A percentile compares a stretch with the other conserved stretches of the same genome.
phyloP scores from a whole-genome alignment of 306 rosid species.

The Luffa acutangula region DNA sequence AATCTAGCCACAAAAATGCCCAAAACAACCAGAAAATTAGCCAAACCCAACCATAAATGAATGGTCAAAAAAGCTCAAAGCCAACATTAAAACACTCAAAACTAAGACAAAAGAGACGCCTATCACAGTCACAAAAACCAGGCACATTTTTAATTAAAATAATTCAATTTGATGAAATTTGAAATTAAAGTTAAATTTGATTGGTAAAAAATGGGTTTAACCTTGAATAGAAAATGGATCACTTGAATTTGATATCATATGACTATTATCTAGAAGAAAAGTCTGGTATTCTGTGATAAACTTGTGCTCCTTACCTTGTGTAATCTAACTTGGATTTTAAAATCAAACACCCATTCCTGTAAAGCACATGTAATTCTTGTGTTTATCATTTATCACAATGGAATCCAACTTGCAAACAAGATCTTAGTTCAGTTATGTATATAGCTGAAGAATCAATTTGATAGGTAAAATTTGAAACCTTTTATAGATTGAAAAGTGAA shows the following conservation, averaged over 20 bases:
- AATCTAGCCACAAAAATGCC: neutral
- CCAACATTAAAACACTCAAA: neutral
- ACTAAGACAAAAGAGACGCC: neutral
- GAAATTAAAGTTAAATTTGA: neutral
- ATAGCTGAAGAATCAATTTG: neutral
- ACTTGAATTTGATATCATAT: neutral
- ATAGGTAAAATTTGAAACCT: neutral
- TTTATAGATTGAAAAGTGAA: slow-evolving; percentile 12
- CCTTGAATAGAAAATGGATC: neutral
- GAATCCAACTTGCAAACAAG: slow-evolving; percentile 8
- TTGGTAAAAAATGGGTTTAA: neutral
- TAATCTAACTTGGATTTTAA: neutral
- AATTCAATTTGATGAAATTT: neutral
- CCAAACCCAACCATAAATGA: neutral
- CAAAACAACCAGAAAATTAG: neutral
- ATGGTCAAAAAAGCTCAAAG: neutral
- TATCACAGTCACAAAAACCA: neutral
- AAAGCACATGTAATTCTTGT: too few relatives aligned
- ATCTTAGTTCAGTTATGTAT: neutral
- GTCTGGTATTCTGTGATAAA: neutral
- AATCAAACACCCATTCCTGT: neutral
- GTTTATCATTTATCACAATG: neutral
- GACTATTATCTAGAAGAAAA: neutral
- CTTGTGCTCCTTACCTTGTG: neutral
- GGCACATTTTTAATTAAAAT: too few relatives aligned